Evolutionary conservation across 2,329 filamentous ascomycete genomes (phyloP), one percentile per base, ranked within the genome.

Genomic region (Mycocentrospora acerina): DNA sequence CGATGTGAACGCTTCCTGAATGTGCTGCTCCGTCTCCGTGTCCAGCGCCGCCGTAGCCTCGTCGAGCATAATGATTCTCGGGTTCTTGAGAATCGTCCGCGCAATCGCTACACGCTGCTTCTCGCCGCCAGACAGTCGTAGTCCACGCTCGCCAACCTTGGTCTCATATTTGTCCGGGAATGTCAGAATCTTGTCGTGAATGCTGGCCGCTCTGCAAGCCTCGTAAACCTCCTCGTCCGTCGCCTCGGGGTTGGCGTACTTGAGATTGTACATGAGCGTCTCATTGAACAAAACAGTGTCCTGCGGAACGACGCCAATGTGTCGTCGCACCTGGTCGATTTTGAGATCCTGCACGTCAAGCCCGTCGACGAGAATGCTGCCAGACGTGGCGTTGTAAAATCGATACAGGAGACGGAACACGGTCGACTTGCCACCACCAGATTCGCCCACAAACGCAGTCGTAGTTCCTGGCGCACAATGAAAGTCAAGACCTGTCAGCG

Each of bases 201-300:
- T 95, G 57, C 87, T 91, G 13, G 90, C 90, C 16, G 89, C 89
- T 46, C 81, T 79, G 66, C 90, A 95, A 10, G 90, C 90, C 29
- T 81, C 81, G 57, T 82, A 86, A 2, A 95, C 83, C 18, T 95
- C 83, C 52, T 91, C 86, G 42, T 94, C 84, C 0, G 86, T 86
- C 9, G 86, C 89, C 18, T 78, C 68, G 29, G 88, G 87, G 49
- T 91, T 91, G 43, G 90, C 90, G 62, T 96, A 95, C 64, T 83
- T 86, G 45, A 96, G 74, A 62, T 96, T 96, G 71, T 95, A 95
- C 88, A 95, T 93, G 48, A 96, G 73, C 1, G 86, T 86, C 66
- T 95, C 90, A 64, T 95, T 95, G 77, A 96, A 96, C 29, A 96
- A 75, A 5, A 95, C 87, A 4, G 91, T 96, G 59, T 98, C 93